Evolutionary conservation across 1,284 basidiomycete genomes (phyloP).

Genomic region (Earliella scabrosa): DNA sequence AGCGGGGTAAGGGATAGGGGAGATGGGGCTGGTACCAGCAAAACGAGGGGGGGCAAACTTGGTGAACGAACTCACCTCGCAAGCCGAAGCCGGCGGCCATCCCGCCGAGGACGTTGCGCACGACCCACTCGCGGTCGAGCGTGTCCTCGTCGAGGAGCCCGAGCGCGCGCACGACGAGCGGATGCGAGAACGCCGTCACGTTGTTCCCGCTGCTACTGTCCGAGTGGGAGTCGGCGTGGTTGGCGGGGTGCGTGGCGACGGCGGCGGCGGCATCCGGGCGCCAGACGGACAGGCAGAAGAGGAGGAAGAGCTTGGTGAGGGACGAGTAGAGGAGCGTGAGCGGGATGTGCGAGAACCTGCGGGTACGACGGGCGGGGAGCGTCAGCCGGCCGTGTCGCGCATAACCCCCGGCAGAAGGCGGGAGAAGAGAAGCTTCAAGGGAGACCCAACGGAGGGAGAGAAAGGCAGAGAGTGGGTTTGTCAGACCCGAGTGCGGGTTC

Average conservation of each 20-base stretch:
- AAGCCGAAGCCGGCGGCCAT: constrained; percentile 80
- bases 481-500: not conserved
- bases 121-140: constrained; percentile 83
- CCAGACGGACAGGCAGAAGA: constrained; percentile 87
- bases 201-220: no score
- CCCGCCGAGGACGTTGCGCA: constrained; percentile 83
- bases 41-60: constrained; percentile 10
- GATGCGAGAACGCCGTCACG: constrained; percentile 31
- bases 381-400: not conserved
- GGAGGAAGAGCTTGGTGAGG: constrained; percentile 83
- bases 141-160: constrained; percentile 65
- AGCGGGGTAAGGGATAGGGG: not conserved
- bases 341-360: constrained; percentile 74
- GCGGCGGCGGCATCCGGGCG: constrained; percentile 53
- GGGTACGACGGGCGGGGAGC: not conserved
- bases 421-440: not conserved
- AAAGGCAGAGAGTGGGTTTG: no score
- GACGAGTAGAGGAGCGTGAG: constrained; percentile 87
- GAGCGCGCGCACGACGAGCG: constrained; percentile 44
- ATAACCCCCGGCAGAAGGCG: constrained; percentile 3
- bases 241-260: no score
- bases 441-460: not conserved
- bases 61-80: constrained; percentile 44
- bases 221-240: no score
- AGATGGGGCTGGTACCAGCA: constrained; percentile 26